Percentiles rank a stretch among this genome's conserved stretches.
phyloP scores from a whole-genome alignment of 768 basidiomycete species.

The Leccinum sublutescens region DNA sequence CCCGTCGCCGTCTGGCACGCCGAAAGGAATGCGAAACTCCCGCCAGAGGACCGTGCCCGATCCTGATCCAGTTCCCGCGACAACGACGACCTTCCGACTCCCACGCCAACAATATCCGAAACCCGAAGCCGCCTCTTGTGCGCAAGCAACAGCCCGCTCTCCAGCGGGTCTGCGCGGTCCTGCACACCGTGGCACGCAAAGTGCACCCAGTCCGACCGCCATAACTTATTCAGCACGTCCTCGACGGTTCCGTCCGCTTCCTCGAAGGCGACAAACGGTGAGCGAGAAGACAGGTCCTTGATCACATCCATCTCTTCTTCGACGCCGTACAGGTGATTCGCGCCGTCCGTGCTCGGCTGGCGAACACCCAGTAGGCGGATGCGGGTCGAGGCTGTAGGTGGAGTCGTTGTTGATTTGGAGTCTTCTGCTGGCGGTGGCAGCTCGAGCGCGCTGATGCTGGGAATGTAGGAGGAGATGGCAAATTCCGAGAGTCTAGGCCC shows the following conservation, averaged over 20 bases:
- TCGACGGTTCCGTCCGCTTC: background rate
- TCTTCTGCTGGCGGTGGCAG: background rate
- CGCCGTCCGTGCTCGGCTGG: slow-evolving; percentile 12
- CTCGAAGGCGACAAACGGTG: background rate
- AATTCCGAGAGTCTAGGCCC: background rate
- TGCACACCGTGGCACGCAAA: slow-evolving; percentile 34
- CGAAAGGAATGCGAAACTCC: slow-evolving; percentile 28
- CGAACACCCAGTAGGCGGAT: slow-evolving; percentile 9
- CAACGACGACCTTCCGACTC: background rate
- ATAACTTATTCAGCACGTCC: background rate
- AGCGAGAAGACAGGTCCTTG: background rate
- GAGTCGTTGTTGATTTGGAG: background rate
- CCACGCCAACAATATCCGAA: background rate
- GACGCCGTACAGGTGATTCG: background rate
- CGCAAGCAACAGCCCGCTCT: slow-evolving; percentile 19
- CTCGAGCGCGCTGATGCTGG: background rate
- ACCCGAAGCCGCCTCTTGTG: background rate
- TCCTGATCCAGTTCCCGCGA: background rate
- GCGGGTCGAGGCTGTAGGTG: background rate
- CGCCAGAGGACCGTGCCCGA: slow-evolving; percentile 3
- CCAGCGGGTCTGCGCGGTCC: slow-evolving; percentile 15
- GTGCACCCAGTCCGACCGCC: slow-evolving; percentile 19
- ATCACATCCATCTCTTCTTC: slow-evolving; percentile 23
- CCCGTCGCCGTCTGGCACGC: background rate
- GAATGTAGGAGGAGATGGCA: slow-evolving; percentile 19